These are phyloP conservation scores for Fraxinus quadrangulata DNA, from an alignment of 257 asterid species.

Conservation along the genomic window DNA sequence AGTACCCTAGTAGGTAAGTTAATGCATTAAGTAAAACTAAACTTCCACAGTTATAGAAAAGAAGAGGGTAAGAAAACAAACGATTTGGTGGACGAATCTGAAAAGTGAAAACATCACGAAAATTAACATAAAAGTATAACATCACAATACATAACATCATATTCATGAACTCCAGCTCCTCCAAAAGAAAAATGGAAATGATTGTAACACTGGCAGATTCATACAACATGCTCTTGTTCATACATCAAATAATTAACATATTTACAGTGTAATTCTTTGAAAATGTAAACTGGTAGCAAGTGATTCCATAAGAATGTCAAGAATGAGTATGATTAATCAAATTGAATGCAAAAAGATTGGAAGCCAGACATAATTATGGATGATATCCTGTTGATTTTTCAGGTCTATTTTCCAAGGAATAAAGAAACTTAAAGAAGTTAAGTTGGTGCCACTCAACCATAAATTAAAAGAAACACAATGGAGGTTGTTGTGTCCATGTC, in stretches of 20 bases:
- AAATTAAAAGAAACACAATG: background rate
- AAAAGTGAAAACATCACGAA: background rate
- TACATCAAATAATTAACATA: background rate
- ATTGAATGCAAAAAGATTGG: background rate
- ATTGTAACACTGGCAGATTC: background rate
- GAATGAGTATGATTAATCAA: background rate
- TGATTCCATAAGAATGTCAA: conserved; percentile 4
- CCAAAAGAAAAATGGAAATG: background rate
- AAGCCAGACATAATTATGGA: background rate
- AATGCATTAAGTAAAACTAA: background rate
- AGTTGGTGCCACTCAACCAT: background rate
- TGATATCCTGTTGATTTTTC: background rate
- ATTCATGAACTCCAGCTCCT: background rate
- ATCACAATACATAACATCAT: background rate
- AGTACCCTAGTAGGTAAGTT: conserved; percentile 28
- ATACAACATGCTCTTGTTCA: background rate
- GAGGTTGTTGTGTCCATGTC: background rate
- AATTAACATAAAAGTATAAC: background rate
- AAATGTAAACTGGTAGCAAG: background rate
- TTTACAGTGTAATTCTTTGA: background rate
- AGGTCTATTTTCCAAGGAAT: conserved; percentile 4
- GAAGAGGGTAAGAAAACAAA: background rate
- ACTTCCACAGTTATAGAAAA: background rate
- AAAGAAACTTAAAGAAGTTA: background rate
- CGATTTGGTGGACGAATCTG: background rate